These are phyloP conservation scores for Cyamopsis tetragonoloba DNA, from an alignment of 306 rosid species.

Conservation along the genomic window DNA sequence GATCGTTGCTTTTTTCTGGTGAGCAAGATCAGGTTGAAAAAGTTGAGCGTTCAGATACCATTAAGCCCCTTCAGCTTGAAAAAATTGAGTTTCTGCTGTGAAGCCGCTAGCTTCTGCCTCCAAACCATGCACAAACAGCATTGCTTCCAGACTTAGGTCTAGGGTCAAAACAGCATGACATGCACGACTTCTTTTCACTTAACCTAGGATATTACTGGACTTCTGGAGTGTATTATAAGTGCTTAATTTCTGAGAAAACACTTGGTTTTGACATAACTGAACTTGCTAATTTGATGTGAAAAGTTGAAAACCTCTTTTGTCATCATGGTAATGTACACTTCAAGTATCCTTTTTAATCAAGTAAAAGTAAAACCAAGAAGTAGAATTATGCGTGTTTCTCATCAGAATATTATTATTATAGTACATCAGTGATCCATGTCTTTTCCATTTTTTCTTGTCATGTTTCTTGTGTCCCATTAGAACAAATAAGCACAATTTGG, in stretches of 20 bases:
- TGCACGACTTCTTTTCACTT: neutral
- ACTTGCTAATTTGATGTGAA: neutral
- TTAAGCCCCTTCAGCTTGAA: neutral
- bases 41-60: slow-evolving; percentile 11
- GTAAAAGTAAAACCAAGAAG: no score
- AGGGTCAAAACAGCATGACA: slow-evolving; percentile 36
- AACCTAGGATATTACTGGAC: neutral
- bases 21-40: slow-evolving; percentile 22
- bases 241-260: slow-evolving; percentile 16
- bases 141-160: slow-evolving; percentile 55
- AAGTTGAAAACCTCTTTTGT: slow-evolving; percentile 1
- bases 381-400: neutral
- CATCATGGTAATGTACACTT: neutral
- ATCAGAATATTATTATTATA: neutral
- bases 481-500: no score
- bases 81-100: slow-evolving; percentile 5
- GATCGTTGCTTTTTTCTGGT: slow-evolving; percentile 43
- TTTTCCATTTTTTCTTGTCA: no score
- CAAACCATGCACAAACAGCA: slow-evolving; percentile 23
- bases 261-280: slow-evolving; percentile 8
- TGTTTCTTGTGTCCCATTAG: no score
- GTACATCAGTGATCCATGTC: neutral
- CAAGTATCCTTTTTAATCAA: neutral
- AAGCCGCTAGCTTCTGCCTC: slow-evolving; percentile 26
- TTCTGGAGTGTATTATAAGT: neutral